Percentiles rank a stretch among this genome's conserved stretches.
Evolutionary conservation across 495 filamentous ascomycete species (phyloP).

Genomic region (Talaromyces wortmannii): DNA sequence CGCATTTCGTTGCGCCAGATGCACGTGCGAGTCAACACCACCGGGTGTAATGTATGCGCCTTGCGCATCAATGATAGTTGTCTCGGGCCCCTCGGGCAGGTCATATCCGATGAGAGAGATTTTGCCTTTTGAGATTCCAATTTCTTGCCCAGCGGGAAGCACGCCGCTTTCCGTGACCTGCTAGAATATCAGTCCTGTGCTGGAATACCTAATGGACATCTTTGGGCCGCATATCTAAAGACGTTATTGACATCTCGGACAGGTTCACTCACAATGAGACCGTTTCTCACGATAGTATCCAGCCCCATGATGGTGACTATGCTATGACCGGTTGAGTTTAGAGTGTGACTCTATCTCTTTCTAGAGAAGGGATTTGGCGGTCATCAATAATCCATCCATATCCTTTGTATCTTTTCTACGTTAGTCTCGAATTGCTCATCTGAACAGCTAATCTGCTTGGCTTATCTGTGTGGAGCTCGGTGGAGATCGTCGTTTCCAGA

Average conservation of each 20-base stretch:
- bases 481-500: neutral
- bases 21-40: conserved; percentile 38
- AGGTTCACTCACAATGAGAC: conserved; percentile 3
- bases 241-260: neutral
- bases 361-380: neutral
- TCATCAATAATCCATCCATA: neutral
- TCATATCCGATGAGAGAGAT: conserved; percentile 2
- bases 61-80: conserved; percentile 11
- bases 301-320: neutral
- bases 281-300: conserved; percentile 2
- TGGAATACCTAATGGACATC: neutral
- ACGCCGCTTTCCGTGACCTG: conserved; percentile 3
- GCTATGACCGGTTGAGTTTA: neutral
- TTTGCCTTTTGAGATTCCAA: conserved; percentile 1
- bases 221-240: neutral
- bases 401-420: neutral
- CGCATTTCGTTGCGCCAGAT: conserved; percentile 40
- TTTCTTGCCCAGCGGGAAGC: conserved; percentile 2
- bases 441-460: neutral
- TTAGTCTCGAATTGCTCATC: conserved; percentile 1
- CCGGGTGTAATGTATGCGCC: conserved; percentile 31
- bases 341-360: neutral
- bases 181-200: neutral
- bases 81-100: neutral
- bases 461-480: neutral